Base-by-base conservation (phyloP, 78 protist species). In the Dictyostelium citrinum region DNA sequence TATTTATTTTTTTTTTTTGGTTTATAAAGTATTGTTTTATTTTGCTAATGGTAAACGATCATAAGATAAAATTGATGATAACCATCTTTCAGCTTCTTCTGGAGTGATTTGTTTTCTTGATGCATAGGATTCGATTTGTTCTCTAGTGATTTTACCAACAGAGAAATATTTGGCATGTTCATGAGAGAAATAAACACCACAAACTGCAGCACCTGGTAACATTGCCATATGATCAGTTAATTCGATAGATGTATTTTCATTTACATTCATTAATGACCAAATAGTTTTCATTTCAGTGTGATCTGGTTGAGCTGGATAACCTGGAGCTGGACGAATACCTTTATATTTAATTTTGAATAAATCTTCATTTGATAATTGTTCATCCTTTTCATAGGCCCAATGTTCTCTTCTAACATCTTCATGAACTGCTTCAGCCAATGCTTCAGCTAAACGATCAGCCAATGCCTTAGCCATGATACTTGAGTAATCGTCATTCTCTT, bases 321-420 rank as follows among this genome's bases (percentile, higher is more conserved):
- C 99, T 2, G 99, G 99, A 0, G 99, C 99, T 0, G 99, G 99
- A 4, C 99, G 95, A 84, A 99, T 99, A 76, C 99, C 99, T 55
- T 86, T 86, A 41, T 93, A 91, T 91, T 88, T 75, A 33, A 97
- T 70, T 85, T 96, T 91, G 86, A 96, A 92, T 70, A 98, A 27
- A 61, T 97, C 99, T 6, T 94, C 98, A 4, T 95, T 35, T 46
- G 46, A 17, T 41, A 98, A 78, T 5, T 39, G 20, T 90, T 98
- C 98, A 33, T 84, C 90, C 27, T 78, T 49, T 17, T 96, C 95
- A 58, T 98, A 99, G 14, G 98, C 99, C 99, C 99, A 99, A 60
- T 67, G 51, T 39, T 97, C 95, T 33, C 17, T 81, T 60, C 99
- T 96, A 43, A 99, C 97, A 29, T 95, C 95, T 75, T 80, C 85